Evolutionary conservation across 2,329 filamentous ascomycete species (phyloP), one percentile per base, ranked within the genome.

Genomic region (Venturia nashicola): DNA sequence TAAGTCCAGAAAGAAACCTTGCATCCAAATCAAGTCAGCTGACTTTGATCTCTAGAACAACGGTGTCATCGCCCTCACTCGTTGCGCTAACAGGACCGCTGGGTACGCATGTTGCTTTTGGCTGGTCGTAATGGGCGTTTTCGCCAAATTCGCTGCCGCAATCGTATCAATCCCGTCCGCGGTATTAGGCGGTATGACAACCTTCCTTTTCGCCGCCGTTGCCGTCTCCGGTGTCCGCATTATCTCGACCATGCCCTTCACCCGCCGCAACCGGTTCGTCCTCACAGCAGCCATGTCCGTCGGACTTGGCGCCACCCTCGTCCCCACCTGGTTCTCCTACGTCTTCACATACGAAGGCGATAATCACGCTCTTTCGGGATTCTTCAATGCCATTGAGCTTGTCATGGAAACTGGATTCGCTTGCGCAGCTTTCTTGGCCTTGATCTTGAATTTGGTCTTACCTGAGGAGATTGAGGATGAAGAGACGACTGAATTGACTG

Each of bases 101-200:
- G 90, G 90, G 5, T 91, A 91, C 72, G 88, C 86, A 60, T 88
- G 86, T 71, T 63, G 61, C 40, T 48, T 46, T 8, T 62, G 61
- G 61, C 81, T 94, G 12, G 75, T 94, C 66, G 73, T 94, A 68
- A 91, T 91, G 84, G 90, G 90, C 18, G 78, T 94, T 66, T 91
- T 93, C 69, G 84, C 88, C 68, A 94, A 94, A 74, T 92, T 93
- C 68, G 89, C 89, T 0, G 90, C 90, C 0, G 82, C 88, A 0
- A 83, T 94, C 4, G 88, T 90, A 5, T 83, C 89, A 5, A 93
- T 94, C 67, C 90, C 90, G 0, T 71, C 68, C 11, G 69, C 78
- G 0, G 78, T 80, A 0, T 71, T 80, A 1, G 78, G 78, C 9
- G 78, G 78, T 48, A 80, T 80, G 78, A 80, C 90, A 0, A 91